Percentiles rank a stretch among this genome's conserved stretches.
Conservation (phyloP, 352 stramenopile genomes). For the Globisporangium polare region DNA sequence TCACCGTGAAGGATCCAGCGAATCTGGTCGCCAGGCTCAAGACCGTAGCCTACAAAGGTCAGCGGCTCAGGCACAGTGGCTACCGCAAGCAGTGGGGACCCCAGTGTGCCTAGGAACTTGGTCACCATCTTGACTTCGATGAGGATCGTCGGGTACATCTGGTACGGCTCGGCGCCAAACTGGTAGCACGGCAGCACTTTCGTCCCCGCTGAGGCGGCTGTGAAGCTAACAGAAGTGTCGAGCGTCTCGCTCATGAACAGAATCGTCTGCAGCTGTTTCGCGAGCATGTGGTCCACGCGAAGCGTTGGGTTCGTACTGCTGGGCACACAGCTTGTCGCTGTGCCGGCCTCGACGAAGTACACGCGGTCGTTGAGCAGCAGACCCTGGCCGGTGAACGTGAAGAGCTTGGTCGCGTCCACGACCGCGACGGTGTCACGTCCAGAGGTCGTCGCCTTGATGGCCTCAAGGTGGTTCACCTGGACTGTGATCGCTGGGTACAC, state of each 20-base stretch:
- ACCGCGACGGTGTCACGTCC: slow-evolving; percentile 42
- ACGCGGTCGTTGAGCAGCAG: slow-evolving; percentile 49
- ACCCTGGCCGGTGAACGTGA: slow-evolving; percentile 47
- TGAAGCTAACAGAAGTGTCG: slow-evolving; percentile 37
- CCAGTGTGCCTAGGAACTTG: slow-evolving; percentile 34
- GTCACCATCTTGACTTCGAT: slow-evolving; percentile 58
- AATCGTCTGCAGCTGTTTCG: slow-evolving; percentile 24
- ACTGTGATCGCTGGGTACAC: slow-evolving; percentile 43
- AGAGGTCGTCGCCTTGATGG: slow-evolving; percentile 21
- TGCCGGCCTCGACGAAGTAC: slow-evolving; percentile 49
- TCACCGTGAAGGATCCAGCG: slow-evolving; percentile 46
- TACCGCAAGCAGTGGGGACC: slow-evolving; percentile 47
- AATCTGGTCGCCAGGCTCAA: slow-evolving; percentile 39
- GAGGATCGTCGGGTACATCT: slow-evolving; percentile 40
- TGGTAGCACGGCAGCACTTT: slow-evolving; percentile 48
- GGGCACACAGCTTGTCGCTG: slow-evolving; percentile 25
- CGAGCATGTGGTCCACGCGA: slow-evolving; percentile 31
- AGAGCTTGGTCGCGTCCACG: slow-evolving; percentile 44
- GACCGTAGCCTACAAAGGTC: slow-evolving; percentile 48
- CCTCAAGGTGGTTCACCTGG: slow-evolving; percentile 40
- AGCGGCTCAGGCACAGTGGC: slow-evolving; percentile 51
- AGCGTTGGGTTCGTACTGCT: slow-evolving; percentile 30
- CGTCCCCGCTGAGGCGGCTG: slow-evolving; percentile 27
- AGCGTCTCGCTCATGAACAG: slow-evolving; percentile 32
- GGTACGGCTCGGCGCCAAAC: slow-evolving; percentile 55